Percentiles rank a stretch among this genome's conserved stretches.
These are phyloP conservation scores for Aquilaria sinensis DNA, from an alignment of 345 rosid genomes.

Conservation along the genomic window DNA sequence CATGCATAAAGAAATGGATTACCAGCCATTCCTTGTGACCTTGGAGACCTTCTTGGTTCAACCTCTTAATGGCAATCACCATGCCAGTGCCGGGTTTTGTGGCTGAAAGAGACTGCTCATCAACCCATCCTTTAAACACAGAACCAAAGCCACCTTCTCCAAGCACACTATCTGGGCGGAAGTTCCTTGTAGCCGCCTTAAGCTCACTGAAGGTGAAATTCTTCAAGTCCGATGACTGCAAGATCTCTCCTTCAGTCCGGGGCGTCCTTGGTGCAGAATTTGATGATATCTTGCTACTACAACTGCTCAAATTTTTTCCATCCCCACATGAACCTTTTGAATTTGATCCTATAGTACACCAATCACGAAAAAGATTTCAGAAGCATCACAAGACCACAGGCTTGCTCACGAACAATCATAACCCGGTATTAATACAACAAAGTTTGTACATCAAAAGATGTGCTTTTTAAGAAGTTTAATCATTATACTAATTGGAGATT, in stretches of 20 bases:
- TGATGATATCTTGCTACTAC: slow-evolving; percentile 47
- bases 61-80: slow-evolving; percentile 85
- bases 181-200: slow-evolving; percentile 71
- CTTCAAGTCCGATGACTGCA: slow-evolving; percentile 64
- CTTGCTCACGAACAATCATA: too few species aligned
- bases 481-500: too few species aligned
- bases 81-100: slow-evolving; percentile 81
- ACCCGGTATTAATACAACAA: too few species aligned
- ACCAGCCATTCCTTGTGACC: slow-evolving; percentile 99
- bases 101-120: slow-evolving; percentile 59
- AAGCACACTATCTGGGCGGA: slow-evolving; percentile 86
- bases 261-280: slow-evolving; percentile 61
- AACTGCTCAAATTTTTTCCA: slow-evolving; percentile 32
- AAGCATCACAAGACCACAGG: too few species aligned
- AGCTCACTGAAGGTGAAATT: slow-evolving; percentile 67
- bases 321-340: slow-evolving; percentile 50
- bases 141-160: slow-evolving; percentile 99
- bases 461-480: too few species aligned
- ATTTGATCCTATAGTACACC: slow-evolving; percentile 42
- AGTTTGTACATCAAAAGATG: too few species aligned
- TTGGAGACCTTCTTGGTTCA: slow-evolving; percentile 83
- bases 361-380: not conserved
- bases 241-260: slow-evolving; percentile 84
- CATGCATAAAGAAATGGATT: not conserved
- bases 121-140: slow-evolving; percentile 96